These are phyloP conservation scores for Leccinum holopus DNA, from an alignment of 1,284 basidiomycete species.

Conservation along the genomic window DNA sequence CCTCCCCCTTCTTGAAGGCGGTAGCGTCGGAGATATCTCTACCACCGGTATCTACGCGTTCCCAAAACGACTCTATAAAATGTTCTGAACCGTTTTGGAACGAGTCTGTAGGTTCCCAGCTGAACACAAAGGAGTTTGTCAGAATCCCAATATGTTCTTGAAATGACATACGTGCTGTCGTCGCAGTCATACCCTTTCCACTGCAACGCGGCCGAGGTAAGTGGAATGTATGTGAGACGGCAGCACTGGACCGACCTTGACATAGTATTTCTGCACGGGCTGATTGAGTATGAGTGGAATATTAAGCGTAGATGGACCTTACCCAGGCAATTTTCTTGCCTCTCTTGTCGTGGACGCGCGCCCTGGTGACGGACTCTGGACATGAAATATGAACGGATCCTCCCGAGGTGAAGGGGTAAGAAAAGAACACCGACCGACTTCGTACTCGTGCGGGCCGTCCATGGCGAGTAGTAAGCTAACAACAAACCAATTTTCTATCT, in stretches of 20 bases:
- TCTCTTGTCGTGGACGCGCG: conserved; percentile 45
- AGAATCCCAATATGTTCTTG: background rate
- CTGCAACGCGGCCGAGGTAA: conserved; percentile 36
- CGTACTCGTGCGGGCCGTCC: conserved; percentile 49
- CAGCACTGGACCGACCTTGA: conserved; percentile 49
- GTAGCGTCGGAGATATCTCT: conserved; percentile 50
- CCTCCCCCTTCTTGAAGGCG: conserved; percentile 55
- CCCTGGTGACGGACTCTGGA: conserved; percentile 54
- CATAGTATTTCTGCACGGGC: conserved; percentile 52
- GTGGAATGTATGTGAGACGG: background rate
- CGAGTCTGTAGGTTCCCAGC: conserved; percentile 68
- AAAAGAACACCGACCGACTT: conserved; percentile 57
- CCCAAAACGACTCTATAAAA: conserved; percentile 61
- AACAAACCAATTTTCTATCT: background rate
- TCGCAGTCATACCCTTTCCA: conserved; percentile 65
- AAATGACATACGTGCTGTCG: conserved; percentile 62
- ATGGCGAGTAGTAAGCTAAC: conserved; percentile 8
- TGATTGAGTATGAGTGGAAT: conserved; percentile 21
- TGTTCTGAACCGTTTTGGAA: conserved; percentile 57
- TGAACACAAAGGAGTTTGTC: conserved; percentile 29
- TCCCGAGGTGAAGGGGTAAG: background rate
- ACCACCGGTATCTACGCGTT: conserved; percentile 46
- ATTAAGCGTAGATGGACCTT: conserved; percentile 18
- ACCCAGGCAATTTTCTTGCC: conserved; percentile 49
- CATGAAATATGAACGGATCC: background rate